These are phyloP conservation scores for Acanthamoeba healyi DNA, from an alignment of 208 protist genomes.

Conservation along the genomic window DNA sequence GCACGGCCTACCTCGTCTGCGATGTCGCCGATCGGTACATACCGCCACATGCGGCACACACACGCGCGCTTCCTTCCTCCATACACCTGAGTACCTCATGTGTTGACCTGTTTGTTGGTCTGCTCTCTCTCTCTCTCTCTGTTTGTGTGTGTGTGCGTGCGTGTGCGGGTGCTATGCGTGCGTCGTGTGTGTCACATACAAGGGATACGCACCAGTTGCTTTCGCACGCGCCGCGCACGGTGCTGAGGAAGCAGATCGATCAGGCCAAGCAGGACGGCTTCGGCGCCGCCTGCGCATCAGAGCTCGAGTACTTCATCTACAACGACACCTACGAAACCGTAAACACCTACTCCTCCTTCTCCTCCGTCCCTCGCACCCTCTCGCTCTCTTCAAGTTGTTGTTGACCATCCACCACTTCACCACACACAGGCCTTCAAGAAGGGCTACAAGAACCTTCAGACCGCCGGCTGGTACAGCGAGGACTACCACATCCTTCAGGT, in stretches of 20 bases:
- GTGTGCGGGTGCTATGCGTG: neutral
- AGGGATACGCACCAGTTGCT: constrained; percentile 38
- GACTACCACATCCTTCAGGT: constrained; percentile 72
- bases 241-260: constrained; percentile 17
- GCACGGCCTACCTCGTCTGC: constrained; percentile 35
- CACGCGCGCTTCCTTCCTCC: too few relatives aligned
- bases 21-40: neutral
- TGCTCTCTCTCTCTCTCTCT: too few relatives aligned
- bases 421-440: constrained; percentile 45
- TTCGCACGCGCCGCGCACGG: neutral
- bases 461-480: constrained; percentile 31
- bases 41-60: too few relatives aligned
- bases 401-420: neutral
- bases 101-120: too few relatives aligned
- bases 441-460: constrained; percentile 44
- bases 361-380: neutral
- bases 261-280: constrained; percentile 29
- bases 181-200: neutral
- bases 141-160: too few relatives aligned
- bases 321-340: constrained; percentile 53
- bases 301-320: constrained; percentile 68
- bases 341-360: neutral
- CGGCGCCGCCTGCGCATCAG: neutral
- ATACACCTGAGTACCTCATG: too few relatives aligned
- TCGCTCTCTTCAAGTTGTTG: neutral